Conservation (phyloP, 208 protist genomes). For the Trypanosoma congolense region DNA sequence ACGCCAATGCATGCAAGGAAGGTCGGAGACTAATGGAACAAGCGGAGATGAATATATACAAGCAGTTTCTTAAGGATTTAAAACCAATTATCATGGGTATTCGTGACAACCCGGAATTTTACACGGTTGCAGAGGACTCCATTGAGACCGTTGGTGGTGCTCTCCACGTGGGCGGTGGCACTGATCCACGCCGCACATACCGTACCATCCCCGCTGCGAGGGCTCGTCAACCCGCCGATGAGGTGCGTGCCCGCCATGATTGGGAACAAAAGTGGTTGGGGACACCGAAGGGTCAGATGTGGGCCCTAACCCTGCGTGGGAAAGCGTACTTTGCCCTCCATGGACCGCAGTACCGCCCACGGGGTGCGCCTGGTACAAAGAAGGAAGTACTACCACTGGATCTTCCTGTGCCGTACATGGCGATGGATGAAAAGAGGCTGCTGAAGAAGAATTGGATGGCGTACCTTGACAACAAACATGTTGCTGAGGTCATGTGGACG, state of each 20-base stretch:
- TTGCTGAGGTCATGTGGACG: conserved; percentile 87
- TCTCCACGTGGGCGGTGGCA: conserved; percentile 23
- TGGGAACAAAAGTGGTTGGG: conserved; percentile 75
- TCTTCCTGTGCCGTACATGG: conserved; percentile 77
- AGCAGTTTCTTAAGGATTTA: conserved; percentile 86
- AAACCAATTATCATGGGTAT: conserved; percentile 89
- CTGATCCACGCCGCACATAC: conserved; percentile 12
- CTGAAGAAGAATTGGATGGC: conserved; percentile 86
- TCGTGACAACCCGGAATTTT: conserved; percentile 91
- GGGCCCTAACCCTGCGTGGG: conserved; percentile 64
- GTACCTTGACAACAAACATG: conserved; percentile 90
- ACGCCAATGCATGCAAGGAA: conserved; percentile 66
- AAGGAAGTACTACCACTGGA: conserved; percentile 59
- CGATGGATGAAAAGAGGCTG: conserved; percentile 85
- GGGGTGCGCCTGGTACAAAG: conserved; percentile 83
- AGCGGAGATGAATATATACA: conserved; percentile 86
- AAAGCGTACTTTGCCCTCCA: conserved; percentile 83
- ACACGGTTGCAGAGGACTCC: conserved; percentile 71
- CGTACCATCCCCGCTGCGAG: conserved; percentile 84
- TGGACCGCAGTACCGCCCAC: conserved; percentile 56
- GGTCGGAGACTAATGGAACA: conserved; percentile 77
- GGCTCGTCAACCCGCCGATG: conserved; percentile 64
- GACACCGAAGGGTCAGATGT: conserved; percentile 49
- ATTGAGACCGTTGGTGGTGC: conserved; percentile 71
- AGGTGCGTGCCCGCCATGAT: conserved; percentile 49